phyloP scores from a whole-genome alignment of 2,329 filamentous ascomycete species.

The Monilinia fructicola region DNA sequence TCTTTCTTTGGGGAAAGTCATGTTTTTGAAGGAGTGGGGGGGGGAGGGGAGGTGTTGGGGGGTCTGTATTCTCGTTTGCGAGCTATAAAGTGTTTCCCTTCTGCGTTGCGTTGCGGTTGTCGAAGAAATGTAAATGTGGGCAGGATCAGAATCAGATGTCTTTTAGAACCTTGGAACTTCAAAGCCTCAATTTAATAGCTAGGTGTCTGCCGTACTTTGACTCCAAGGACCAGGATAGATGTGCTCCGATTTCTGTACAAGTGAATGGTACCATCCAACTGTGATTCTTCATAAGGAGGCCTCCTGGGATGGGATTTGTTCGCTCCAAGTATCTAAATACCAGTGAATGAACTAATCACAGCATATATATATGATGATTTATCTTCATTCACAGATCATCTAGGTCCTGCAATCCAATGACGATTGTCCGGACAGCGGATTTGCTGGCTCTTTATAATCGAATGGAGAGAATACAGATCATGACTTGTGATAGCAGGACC shows the following conservation, averaged over 20 bases:
- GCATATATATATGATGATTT: not conserved
- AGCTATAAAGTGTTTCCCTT: not conserved
- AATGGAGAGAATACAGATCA: not conserved
- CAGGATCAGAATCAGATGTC: not conserved
- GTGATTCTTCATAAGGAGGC: not conserved
- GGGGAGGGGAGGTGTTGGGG: too few species aligned
- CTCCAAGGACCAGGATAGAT: not conserved
- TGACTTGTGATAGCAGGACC: not conserved
- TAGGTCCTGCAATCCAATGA: not conserved
- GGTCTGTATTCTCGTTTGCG: not conserved
- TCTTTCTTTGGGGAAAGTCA: constrained; percentile 4
- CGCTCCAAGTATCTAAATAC: not conserved
- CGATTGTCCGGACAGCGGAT: not conserved
- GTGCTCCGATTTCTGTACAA: not conserved
- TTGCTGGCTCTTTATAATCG: not conserved
- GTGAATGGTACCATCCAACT: not conserved
- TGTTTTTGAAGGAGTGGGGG: too few species aligned
- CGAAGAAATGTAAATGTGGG: not conserved
- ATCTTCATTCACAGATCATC: constrained; percentile 1
- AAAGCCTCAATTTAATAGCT: not conserved
- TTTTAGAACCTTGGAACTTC: not conserved
- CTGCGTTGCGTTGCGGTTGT: not conserved
- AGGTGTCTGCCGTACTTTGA: not conserved
- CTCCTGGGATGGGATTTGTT: not conserved
- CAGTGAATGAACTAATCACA: not conserved